These are phyloP conservation scores for Abelmoschus esculentus DNA, from an alignment of 345 rosid species.

Conservation along the genomic window DNA sequence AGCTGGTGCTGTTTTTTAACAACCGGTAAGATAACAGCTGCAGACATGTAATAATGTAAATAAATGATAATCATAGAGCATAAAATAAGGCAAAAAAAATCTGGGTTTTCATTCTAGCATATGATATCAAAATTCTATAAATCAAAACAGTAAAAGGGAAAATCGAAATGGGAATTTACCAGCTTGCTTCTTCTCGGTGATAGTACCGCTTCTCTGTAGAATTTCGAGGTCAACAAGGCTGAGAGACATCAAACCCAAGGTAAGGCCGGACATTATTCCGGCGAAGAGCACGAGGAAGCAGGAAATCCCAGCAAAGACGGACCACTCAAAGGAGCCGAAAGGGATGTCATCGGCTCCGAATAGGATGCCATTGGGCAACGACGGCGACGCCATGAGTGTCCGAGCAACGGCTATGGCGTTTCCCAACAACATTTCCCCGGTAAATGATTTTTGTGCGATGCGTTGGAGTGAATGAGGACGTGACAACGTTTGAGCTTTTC, in stretches of 20 bases:
- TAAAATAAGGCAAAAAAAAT: neutral
- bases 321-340: slow-evolving; percentile 58
- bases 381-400: slow-evolving; percentile 11
- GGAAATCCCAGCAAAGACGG: slow-evolving; percentile 50
- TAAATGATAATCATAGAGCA: neutral
- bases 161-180: slow-evolving; percentile 17
- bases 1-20: slow-evolving; percentile 78
- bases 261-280: slow-evolving; percentile 73
- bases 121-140: neutral
- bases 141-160: no score
- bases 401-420: slow-evolving; percentile 25
- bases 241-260: slow-evolving; percentile 66
- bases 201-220: slow-evolving; percentile 52
- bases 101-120: neutral
- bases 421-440: slow-evolving; percentile 23
- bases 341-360: slow-evolving; percentile 49
- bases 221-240: slow-evolving; percentile 72
- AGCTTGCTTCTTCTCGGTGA: slow-evolving; percentile 55
- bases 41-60: neutral
- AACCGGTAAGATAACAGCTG: slow-evolving; percentile 71
- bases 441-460: neutral
- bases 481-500: no score
- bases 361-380: slow-evolving; percentile 25
- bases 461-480: no score
- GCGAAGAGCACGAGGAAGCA: slow-evolving; percentile 74